Evolutionary conservation across 148 eudicot species (phyloP).

Genomic region (Rhododendron williamsianum): DNA sequence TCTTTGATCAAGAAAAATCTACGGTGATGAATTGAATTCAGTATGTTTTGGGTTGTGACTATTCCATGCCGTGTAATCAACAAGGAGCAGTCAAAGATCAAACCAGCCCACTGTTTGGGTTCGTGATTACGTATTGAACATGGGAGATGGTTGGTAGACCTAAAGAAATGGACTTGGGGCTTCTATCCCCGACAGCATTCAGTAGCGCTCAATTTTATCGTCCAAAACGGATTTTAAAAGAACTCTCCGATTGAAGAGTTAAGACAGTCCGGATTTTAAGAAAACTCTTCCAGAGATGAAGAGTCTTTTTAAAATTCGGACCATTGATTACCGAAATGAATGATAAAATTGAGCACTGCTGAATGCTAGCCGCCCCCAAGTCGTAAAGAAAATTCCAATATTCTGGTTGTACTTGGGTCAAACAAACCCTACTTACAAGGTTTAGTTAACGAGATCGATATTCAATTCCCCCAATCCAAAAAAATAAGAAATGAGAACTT

Average conservation of each 20-base stretch:
- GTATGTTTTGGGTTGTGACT: not conserved
- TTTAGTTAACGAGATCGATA: not conserved
- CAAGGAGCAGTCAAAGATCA: not conserved
- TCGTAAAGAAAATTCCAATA: not conserved
- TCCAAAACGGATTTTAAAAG: no score
- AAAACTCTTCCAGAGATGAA: no score
- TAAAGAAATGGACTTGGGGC: not conserved
- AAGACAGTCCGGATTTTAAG: no score
- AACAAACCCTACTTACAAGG: not conserved
- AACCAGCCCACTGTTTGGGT: not conserved
- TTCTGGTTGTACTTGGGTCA: not conserved
- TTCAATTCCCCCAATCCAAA: not conserved
- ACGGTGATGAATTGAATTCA: not conserved
- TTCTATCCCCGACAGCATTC: no score
- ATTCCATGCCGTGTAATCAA: not conserved
- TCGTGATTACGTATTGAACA: not conserved
- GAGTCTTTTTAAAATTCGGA: no score
- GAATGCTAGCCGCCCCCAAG: not conserved
- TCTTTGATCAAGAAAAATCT: not conserved
- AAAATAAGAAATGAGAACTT: no score
- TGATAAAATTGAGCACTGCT: no score
- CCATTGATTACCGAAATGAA: no score
- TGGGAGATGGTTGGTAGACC: not conserved
- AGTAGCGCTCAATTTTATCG: no score
- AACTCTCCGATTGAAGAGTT: no score